Percentiles rank a stretch among this genome's conserved stretches.
Conservation (phyloP, 1,139 yeast genomes). For the Blastobotrys apis region DNA sequence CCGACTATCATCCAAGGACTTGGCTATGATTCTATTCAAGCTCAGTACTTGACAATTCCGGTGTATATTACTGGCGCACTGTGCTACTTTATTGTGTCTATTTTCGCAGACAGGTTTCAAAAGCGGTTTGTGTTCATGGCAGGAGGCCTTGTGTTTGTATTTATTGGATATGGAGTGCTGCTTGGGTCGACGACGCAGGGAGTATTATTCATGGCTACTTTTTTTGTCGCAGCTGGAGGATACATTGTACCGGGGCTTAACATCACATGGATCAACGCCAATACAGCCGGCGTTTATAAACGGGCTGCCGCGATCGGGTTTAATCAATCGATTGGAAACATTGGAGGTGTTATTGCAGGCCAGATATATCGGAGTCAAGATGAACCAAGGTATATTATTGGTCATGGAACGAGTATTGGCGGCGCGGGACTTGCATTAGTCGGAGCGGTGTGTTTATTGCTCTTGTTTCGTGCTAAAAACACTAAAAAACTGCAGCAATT, state of each 20-base stretch:
- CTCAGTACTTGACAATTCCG: conserved; percentile 36
- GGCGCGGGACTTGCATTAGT: conserved; percentile 9
- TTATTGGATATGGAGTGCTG: conserved; percentile 32
- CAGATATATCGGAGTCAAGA: conserved; percentile 37
- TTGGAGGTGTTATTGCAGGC: conserved; percentile 42
- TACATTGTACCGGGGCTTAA: conserved; percentile 38
- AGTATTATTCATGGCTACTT: conserved; percentile 36
- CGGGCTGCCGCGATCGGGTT: conserved; percentile 42
- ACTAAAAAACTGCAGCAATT: background rate
- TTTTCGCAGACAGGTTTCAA: conserved; percentile 33
- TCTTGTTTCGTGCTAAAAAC: background rate
- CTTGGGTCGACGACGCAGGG: conserved; percentile 7
- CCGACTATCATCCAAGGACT: conserved; percentile 34
- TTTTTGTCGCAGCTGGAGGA: conserved; percentile 37
- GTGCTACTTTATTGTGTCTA: conserved; percentile 33
- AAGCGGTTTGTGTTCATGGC: conserved; percentile 21
- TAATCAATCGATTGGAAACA: conserved; percentile 41
- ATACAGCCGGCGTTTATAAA: conserved; percentile 38
- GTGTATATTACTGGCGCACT: conserved; percentile 37
- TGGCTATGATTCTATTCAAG: conserved; percentile 30
- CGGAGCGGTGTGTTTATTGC: background rate
- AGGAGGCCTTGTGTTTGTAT: conserved; percentile 34
- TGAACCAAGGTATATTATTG: conserved; percentile 33
- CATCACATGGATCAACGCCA: conserved; percentile 41
- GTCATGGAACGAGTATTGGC: conserved; percentile 27